A percentile compares a stretch with the other conserved stretches of the same genome.
These are phyloP conservation scores for Nannochloropsis gaditana DNA, from an alignment of 108 stramenopile genomes.

Conservation along the genomic window DNA sequence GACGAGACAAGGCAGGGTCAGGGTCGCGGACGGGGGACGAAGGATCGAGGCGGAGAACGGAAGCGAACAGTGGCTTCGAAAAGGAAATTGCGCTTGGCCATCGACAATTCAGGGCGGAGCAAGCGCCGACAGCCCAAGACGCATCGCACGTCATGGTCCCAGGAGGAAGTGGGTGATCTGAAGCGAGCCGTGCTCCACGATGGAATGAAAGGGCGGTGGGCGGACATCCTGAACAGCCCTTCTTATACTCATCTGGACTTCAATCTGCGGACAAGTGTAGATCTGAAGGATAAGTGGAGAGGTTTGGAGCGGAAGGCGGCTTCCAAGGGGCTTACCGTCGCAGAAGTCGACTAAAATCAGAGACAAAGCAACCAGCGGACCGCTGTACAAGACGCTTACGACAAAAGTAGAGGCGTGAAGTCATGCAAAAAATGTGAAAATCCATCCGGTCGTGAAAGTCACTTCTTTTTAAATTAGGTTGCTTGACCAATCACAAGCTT, in stretches of 20 bases:
- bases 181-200: not conserved
- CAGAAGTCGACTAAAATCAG: not conserved
- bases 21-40: not conserved
- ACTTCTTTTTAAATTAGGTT: no score
- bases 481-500: no score
- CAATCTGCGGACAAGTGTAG: not conserved
- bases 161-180: not conserved
- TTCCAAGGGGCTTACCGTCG: not conserved
- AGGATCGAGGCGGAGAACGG: not conserved
- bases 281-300: not conserved
- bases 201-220: constrained; percentile 4
- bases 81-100: not conserved
- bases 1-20: not conserved
- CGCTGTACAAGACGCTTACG: no score
- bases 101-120: not conserved
- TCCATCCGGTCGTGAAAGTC: no score
- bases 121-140: constrained; percentile 14
- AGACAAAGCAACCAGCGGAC: not conserved
- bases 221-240: not conserved
- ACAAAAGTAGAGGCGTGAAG: no score
- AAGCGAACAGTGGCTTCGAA: not conserved
- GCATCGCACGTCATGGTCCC: constrained; percentile 15
- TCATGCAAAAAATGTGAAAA: no score
- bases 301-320: not conserved
- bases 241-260: not conserved